Evolutionary conservation across 139 green algal species (phyloP).

Genomic region (Coccomyxa sp.): DNA sequence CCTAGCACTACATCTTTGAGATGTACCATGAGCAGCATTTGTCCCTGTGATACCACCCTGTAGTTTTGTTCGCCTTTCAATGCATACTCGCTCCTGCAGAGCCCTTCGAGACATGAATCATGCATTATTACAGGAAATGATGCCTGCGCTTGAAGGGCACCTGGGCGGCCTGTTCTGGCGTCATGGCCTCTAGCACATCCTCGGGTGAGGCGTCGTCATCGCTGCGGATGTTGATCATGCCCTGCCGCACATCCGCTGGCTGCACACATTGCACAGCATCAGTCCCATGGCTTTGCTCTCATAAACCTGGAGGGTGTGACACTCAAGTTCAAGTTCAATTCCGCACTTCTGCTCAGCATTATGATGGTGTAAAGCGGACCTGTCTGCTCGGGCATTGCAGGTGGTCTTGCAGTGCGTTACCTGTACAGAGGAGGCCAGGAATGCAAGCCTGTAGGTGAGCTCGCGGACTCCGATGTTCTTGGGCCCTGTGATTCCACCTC

Average conservation of each 20-base stretch:
- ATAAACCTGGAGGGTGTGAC: too few species aligned
- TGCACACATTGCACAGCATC: constrained; percentile 13
- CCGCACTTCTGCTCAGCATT: too few species aligned
- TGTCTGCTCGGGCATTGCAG: background rate
- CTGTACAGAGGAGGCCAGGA: constrained; percentile 76
- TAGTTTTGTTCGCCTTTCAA: too few species aligned
- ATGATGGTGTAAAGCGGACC: too few species aligned
- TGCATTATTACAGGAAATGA: too few species aligned
- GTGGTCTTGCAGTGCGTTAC: constrained; percentile 9
- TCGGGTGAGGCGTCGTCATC: constrained; percentile 57
- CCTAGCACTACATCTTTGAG: too few species aligned
- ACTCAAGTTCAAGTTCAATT: too few species aligned
- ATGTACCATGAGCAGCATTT: too few species aligned
- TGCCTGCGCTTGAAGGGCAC: too few species aligned
- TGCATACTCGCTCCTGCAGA: too few species aligned
- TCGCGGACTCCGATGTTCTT: constrained; percentile 76
- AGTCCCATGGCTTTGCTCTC: background rate
- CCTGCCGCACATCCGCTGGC: constrained; percentile 38
- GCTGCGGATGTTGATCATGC: constrained; percentile 77
- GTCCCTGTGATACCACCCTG: too few species aligned
- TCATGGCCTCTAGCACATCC: constrained; percentile 43
- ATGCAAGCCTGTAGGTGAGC: constrained; percentile 89
- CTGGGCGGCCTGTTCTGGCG: background rate
- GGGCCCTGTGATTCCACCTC: constrained; percentile 73
- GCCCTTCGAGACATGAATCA: too few species aligned